A percentile compares a stretch with the other conserved stretches of the same genome.
Conservation (phyloP, 2,329 filamentous ascomycete genomes). For the Cordyceps fumosorosea region DNA sequence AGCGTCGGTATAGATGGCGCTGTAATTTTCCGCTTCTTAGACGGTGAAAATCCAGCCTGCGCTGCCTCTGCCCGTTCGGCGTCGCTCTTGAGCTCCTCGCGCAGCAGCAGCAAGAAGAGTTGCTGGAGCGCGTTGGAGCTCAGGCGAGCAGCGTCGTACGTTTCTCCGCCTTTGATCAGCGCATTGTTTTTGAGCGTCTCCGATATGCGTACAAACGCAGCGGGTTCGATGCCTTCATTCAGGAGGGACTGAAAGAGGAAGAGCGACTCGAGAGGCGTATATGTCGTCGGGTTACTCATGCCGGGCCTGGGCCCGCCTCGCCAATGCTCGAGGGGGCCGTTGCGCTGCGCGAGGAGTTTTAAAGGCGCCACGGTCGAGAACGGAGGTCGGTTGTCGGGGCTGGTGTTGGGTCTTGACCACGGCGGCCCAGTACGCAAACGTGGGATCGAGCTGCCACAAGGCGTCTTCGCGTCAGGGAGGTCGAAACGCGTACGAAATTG, state of each 20-base stretch:
- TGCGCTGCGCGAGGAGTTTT: conserved; percentile 45
- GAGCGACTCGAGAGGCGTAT: conserved; percentile 80
- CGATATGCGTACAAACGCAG: conserved; percentile 66
- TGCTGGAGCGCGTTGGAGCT: conserved; percentile 71
- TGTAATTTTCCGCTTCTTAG: conserved; percentile 69
- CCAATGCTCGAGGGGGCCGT: conserved; percentile 49
- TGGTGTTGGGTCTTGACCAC: not conserved
- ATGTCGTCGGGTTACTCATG: conserved; percentile 55
- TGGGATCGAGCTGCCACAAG: not conserved
- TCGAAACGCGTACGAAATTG: conserved; percentile 4
- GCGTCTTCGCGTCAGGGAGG: not conserved
- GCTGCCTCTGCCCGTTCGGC: conserved; percentile 30
- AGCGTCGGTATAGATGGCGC: conserved; percentile 58
- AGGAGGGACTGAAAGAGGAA: conserved; percentile 77
- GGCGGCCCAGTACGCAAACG: not conserved
- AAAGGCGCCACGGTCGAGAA: conserved; percentile 45
- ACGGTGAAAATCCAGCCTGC: conserved; percentile 38
- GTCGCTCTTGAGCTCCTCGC: conserved; percentile 61
- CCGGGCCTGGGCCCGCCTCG: conserved; percentile 45
- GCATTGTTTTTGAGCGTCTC: conserved; percentile 67
- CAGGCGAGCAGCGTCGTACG: conserved; percentile 68
- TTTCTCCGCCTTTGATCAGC: conserved; percentile 61
- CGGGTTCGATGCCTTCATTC: conserved; percentile 56
- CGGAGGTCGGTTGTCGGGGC: not conserved
- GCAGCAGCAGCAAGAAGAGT: conserved; percentile 69